Evolutionary conservation across 2,329 filamentous ascomycete genomes (phyloP).

Genomic region (Elsinoe ampelina): DNA sequence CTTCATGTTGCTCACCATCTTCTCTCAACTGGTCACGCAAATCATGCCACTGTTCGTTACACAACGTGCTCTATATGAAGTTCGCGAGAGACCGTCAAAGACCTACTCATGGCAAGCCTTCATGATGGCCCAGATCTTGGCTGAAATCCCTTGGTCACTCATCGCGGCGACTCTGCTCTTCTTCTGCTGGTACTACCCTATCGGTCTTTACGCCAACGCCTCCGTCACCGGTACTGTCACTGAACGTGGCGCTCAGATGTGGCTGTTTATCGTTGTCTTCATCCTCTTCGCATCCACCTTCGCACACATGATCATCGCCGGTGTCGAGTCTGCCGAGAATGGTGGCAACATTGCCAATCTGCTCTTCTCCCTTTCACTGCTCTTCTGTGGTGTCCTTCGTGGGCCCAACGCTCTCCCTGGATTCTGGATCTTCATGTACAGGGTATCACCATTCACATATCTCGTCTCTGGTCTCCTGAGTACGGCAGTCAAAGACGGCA

Average conservation of each 20-base stretch:
- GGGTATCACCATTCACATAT: conserved; percentile 74
- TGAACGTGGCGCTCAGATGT: conserved; percentile 68
- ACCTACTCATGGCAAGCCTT: conserved; percentile 80
- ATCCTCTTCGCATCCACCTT: conserved; percentile 76
- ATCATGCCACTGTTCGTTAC: conserved; percentile 81
- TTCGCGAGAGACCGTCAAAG: conserved; percentile 74
- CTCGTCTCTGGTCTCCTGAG: conserved; percentile 64
- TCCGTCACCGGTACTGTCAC: conserved; percentile 49
- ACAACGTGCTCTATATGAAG: conserved; percentile 73
- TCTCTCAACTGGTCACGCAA: conserved; percentile 65
- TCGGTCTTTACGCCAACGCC: conserved; percentile 67
- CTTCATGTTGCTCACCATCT: conserved; percentile 73
- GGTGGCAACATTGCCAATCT: conserved; percentile 69
- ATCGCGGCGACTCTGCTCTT: conserved; percentile 68
- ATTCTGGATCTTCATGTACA: conserved; percentile 80
- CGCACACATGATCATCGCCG: conserved; percentile 66
- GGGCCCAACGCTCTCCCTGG: conserved; percentile 52
- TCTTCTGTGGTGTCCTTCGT: conserved; percentile 64
- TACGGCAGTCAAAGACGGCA: conserved; percentile 57
- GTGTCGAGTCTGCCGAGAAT: conserved; percentile 63
- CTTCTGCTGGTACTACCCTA: conserved; percentile 77
- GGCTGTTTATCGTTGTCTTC: conserved; percentile 66
- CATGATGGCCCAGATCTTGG: conserved; percentile 71
- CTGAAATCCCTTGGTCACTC: conserved; percentile 78
- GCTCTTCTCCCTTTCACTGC: conserved; percentile 60